Evolutionary conservation across 1,284 basidiomycete species (phyloP).

Genomic region (Tilletia horrida): DNA sequence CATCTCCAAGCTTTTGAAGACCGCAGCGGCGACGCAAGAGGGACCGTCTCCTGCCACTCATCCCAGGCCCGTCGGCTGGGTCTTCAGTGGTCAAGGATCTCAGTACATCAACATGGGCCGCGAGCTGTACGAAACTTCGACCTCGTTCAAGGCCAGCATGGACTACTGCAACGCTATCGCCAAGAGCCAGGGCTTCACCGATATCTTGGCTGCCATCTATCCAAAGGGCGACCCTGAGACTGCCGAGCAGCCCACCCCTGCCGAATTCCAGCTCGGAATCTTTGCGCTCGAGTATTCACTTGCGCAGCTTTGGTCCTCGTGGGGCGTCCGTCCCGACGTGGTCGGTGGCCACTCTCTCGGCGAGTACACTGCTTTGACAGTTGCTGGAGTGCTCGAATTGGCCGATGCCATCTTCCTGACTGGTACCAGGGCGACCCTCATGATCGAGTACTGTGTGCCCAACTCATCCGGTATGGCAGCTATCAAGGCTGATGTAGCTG

Average conservation of each 20-base stretch:
- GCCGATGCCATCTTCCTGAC: constrained; percentile 31
- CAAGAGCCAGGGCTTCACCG: constrained; percentile 28
- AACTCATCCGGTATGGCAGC: constrained; percentile 33
- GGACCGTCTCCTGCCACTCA: neutral
- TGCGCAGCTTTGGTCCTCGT: constrained; percentile 25
- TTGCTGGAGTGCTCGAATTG: constrained; percentile 28
- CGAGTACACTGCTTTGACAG: constrained; percentile 34
- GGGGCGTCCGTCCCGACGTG: constrained; percentile 29
- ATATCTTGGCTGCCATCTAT: constrained; percentile 28
- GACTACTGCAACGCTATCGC: constrained; percentile 21
- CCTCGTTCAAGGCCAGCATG: constrained; percentile 23
- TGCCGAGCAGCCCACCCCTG: constrained; percentile 29
- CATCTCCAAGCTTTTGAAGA: constrained; percentile 25
- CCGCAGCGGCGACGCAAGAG: constrained; percentile 22
- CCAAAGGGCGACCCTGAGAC: constrained; percentile 13
- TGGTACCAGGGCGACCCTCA: constrained; percentile 29
- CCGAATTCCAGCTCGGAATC: constrained; percentile 29
- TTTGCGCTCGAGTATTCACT: constrained; percentile 29
- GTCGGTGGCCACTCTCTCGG: constrained; percentile 37
- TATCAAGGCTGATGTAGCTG: neutral
- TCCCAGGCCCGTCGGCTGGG: constrained; percentile 23
- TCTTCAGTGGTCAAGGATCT: constrained; percentile 36
- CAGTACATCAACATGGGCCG: constrained; percentile 36
- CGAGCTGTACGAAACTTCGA: constrained; percentile 27
- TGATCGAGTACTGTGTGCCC: constrained; percentile 31